Percentiles rank a stretch among this genome's conserved stretches.
These are phyloP conservation scores for Xylaria sp. DNA, from an alignment of 495 filamentous ascomycete genomes.

Conservation along the genomic window DNA sequence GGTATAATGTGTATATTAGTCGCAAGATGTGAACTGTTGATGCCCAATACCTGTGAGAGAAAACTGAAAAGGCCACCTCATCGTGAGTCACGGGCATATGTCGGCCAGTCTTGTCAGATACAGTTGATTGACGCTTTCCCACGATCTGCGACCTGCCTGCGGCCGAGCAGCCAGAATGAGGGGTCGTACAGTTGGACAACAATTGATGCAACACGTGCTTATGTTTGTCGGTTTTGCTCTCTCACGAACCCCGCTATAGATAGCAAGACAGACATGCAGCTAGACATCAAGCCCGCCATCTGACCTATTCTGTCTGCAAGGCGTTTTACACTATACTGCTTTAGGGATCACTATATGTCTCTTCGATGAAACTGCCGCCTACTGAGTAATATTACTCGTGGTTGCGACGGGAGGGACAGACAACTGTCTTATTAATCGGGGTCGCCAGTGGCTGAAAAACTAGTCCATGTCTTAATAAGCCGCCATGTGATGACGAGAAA, in stretches of 20 bases:
- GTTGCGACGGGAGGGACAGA: neutral
- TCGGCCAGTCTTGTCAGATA: constrained; percentile 7
- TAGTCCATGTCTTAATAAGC: constrained; percentile 19
- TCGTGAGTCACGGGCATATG: constrained; percentile 27
- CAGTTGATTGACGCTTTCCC: neutral
- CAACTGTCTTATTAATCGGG: neutral
- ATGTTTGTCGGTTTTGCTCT: neutral
- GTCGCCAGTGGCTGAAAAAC: constrained; percentile 13
- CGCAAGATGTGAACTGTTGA: neutral
- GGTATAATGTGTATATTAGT: constrained; percentile 9
- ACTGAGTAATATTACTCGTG: neutral
- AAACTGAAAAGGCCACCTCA: constrained; percentile 21
- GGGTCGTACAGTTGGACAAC: neutral
- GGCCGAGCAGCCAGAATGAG: constrained; percentile 7
- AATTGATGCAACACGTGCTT: constrained; percentile 1
- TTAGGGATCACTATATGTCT: neutral
- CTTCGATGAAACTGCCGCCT: neutral
- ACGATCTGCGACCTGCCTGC: constrained; percentile 18
- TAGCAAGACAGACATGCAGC: neutral
- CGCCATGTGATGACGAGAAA: neutral
- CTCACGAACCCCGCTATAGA: constrained; percentile 5
- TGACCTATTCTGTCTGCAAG: neutral
- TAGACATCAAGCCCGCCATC: neutral
- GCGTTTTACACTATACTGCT: neutral
- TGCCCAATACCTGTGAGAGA: constrained; percentile 10